Conservation (phyloP, 176 grass and related monocot species). For the Carex myosuroides region DNA sequence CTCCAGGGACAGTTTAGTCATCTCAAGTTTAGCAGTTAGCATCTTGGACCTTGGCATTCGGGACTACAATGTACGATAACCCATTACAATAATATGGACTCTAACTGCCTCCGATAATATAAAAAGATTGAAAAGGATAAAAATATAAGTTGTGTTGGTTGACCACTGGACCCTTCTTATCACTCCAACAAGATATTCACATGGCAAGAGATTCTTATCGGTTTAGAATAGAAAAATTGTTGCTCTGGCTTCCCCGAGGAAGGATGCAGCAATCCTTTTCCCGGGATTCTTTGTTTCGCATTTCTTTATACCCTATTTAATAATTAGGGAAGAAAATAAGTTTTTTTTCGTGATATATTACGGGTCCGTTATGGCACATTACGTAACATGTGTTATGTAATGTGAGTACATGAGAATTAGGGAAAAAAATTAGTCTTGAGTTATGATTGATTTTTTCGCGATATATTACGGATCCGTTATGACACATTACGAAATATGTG, state of each 20-base stretch:
- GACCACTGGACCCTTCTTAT: not conserved
- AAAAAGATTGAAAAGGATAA: not conserved
- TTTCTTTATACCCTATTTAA: no score
- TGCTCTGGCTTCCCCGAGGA: not conserved
- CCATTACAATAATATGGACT: not conserved
- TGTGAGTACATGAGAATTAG: no score
- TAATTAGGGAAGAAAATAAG: no score
- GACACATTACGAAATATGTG: no score
- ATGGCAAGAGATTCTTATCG: not conserved
- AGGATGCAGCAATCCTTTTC: no score
- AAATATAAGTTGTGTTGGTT: not conserved
- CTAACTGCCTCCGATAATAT: not conserved
- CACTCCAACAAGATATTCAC: not conserved
- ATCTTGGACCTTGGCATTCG: slow-evolving; percentile 1
- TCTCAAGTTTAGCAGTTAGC: not conserved
- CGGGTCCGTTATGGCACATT: no score
- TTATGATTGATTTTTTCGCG: no score
- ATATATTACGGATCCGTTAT: no score
- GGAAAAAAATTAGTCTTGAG: no score
- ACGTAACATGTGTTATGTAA: no score
- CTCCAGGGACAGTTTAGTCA: not conserved
- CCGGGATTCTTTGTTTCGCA: no score
- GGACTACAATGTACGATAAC: not conserved
- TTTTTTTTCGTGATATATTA: no score
- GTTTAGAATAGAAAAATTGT: not conserved